These are phyloP conservation scores for Aspergillus japonicus DNA, from an alignment of 2,329 filamentous ascomycete genomes.

Conservation along the genomic window DNA sequence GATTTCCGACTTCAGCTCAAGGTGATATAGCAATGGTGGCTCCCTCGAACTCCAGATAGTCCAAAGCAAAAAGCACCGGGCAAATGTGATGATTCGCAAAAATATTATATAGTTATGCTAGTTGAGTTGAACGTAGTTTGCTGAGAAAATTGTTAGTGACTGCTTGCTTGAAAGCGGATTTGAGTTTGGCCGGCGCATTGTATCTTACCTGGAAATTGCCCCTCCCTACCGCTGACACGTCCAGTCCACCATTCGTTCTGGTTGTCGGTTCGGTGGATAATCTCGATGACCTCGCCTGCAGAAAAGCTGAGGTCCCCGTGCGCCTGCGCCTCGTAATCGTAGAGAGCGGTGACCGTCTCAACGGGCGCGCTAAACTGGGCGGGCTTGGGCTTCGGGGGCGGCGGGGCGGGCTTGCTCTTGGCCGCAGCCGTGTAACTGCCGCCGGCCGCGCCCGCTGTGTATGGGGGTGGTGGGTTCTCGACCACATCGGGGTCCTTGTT, in stretches of 20 bases:
- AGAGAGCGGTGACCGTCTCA: constrained; percentile 85
- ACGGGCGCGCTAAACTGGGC: constrained; percentile 67
- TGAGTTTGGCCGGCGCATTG: not conserved
- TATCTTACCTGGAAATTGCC: constrained; percentile 87
- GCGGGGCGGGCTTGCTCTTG: constrained; percentile 66
- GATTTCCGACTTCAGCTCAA: constrained; percentile 2
- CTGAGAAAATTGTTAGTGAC: constrained; percentile 23
- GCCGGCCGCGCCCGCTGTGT: constrained; percentile 52
- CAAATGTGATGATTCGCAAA: constrained; percentile 8
- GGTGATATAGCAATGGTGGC: constrained; percentile 3
- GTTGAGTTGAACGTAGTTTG: constrained; percentile 41
- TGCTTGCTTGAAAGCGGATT: not conserved
- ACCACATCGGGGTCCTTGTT: constrained; percentile 45
- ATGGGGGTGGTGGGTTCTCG: constrained; percentile 69
- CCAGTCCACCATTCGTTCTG: constrained; percentile 98
- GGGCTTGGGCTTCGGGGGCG: constrained; percentile 81
- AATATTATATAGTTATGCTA: constrained; percentile 16
- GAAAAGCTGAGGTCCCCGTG: constrained; percentile 91
- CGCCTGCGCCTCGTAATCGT: constrained; percentile 94
- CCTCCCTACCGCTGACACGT: constrained; percentile 72
- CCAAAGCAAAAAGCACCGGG: constrained; percentile 2
- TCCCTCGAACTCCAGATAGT: constrained; percentile 8
- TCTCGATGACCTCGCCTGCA: constrained; percentile 86
- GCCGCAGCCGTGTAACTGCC: constrained; percentile 52
- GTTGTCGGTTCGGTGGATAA: constrained; percentile 77